Conservation (phyloP, 2,329 filamentous ascomycete species). For the Aspergillus sp. region DNA sequence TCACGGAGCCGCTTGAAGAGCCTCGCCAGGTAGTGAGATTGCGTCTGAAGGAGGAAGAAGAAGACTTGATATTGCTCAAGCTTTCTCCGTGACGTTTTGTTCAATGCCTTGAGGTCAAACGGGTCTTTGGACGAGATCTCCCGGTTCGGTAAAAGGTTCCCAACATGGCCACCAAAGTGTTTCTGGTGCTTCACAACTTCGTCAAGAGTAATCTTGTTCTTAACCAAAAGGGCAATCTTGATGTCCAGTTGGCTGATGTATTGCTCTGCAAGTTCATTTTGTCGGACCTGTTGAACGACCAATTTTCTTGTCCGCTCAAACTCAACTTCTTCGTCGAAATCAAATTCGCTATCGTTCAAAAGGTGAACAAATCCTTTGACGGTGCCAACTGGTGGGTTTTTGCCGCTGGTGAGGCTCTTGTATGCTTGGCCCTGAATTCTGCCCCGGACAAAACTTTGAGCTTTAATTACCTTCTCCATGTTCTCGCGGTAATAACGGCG, state of each 20-base stretch:
- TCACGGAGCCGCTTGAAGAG: conserved; percentile 83
- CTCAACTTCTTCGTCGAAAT: conserved; percentile 98
- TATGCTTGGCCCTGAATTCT: conserved; percentile 97
- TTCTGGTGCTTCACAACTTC: conserved; percentile 96
- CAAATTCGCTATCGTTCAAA: conserved; percentile 96
- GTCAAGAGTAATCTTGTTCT: conserved; percentile 98
- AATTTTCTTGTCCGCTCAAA: conserved; percentile 93
- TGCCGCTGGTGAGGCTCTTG: conserved; percentile 92
- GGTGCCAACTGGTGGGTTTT: conserved; percentile 93
- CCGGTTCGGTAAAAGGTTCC: conserved; percentile 81
- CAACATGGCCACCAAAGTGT: conserved; percentile 88
- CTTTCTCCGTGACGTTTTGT: conserved; percentile 94
- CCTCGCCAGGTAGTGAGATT: conserved; percentile 87
- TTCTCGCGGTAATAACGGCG: conserved; percentile 87
- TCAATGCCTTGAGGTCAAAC: conserved; percentile 93
- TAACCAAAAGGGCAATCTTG: conserved; percentile 96
- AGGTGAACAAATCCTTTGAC: conserved; percentile 98
- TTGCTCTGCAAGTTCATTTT: conserved; percentile 95
- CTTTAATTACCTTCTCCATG: conserved; percentile 98
- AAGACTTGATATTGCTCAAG: conserved; percentile 95
- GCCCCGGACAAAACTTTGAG: conserved; percentile 92
- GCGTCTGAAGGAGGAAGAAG: conserved; percentile 95
- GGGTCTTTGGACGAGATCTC: conserved; percentile 85
- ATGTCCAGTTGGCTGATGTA: conserved; percentile 98
- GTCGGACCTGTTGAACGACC: conserved; percentile 93